These are phyloP conservation scores for Claviceps sp. DNA, from an alignment of 2,329 filamentous ascomycete genomes.

Conservation along the genomic window DNA sequence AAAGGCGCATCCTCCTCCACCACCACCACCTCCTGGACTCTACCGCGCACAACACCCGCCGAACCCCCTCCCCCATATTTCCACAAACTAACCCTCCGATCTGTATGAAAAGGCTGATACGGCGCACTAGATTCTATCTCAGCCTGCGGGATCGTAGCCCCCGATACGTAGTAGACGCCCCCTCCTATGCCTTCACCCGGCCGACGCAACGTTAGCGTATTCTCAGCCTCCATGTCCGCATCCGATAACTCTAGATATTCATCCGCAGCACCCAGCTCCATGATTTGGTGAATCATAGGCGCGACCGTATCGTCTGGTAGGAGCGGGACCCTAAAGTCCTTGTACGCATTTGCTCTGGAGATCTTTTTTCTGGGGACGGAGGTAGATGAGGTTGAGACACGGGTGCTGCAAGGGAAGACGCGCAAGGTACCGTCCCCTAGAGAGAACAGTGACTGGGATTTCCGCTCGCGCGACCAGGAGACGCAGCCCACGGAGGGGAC, in stretches of 20 bases:
- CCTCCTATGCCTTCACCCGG: conserved; percentile 8
- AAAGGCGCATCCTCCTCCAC: conserved; percentile 26
- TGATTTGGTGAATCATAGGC: conserved; percentile 39
- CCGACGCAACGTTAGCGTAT: conserved; percentile 37
- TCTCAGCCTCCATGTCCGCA: conserved; percentile 38
- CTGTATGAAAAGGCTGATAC: conserved; percentile 92
- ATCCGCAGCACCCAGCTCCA: conserved; percentile 37
- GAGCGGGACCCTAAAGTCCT: conserved; percentile 53
- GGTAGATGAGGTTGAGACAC: conserved; percentile 39
- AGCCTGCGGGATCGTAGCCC: conserved; percentile 56
- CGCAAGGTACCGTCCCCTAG: conserved; percentile 53
- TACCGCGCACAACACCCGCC: conserved; percentile 26
- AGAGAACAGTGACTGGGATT: conserved; percentile 49
- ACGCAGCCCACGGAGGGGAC: conserved; percentile 47
- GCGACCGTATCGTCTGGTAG: conserved; percentile 47
- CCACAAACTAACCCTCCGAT: conserved; percentile 68
- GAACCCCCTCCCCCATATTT: conserved; percentile 36
- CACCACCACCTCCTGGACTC: conserved; percentile 23
- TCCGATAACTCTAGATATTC: conserved; percentile 41
- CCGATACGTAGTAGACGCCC: conserved; percentile 26
- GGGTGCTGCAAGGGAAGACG: conserved; percentile 46
- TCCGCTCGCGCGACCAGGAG: conserved; percentile 50
- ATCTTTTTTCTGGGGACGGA: conserved; percentile 39
- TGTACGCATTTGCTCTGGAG: conserved; percentile 43
- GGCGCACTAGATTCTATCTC: conserved; percentile 94